Percentiles rank a stretch among this genome's conserved stretches.
Evolutionary conservation across 2,329 filamentous ascomycete species (phyloP).

Genomic region (Alternaria sp.): DNA sequence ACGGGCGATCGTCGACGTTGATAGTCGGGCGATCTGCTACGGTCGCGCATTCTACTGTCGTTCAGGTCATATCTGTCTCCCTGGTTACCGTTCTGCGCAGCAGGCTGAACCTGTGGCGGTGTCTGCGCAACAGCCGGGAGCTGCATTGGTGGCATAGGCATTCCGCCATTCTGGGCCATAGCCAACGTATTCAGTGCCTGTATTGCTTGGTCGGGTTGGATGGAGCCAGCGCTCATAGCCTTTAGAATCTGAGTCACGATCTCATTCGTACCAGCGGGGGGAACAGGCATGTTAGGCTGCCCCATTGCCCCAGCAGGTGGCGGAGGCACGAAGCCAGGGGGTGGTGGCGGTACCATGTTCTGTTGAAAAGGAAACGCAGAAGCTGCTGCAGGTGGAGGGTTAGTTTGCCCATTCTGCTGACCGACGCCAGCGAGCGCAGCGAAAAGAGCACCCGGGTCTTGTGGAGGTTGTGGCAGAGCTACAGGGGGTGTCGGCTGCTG

Average conservation of each 20-base stretch:
- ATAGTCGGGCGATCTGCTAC: conserved; percentile 64
- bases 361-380: conserved; percentile 37
- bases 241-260: conserved; percentile 42
- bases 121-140: conserved; percentile 19
- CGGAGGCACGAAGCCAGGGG: conserved; percentile 41
- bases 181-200: conserved; percentile 41
- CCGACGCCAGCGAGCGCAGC: conserved; percentile 42
- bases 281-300: conserved; percentile 32
- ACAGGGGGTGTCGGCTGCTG: conserved; percentile 27
- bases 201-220: conserved; percentile 43
- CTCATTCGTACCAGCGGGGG: conserved; percentile 33
- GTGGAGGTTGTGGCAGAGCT: conserved; percentile 25
- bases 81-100: conserved; percentile 27
- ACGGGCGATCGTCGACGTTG: conserved; percentile 66
- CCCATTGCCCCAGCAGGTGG: conserved; percentile 29
- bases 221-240: conserved; percentile 41
- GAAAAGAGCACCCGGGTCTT: conserved; percentile 41
- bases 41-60: conserved; percentile 44
- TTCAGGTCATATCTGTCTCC: conserved; percentile 39
- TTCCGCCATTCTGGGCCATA: conserved; percentile 31
- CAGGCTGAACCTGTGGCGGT: conserved; percentile 22
- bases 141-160: conserved; percentile 37
- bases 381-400: conserved; percentile 29
- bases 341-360: conserved; percentile 38
- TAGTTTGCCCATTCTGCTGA: conserved; percentile 40